A percentile compares a stretch with the other conserved stretches of the same genome.
Evolutionary conservation across 805 yeast genomes (phyloP).

Genomic region (Metschnikowia cubensis): DNA sequence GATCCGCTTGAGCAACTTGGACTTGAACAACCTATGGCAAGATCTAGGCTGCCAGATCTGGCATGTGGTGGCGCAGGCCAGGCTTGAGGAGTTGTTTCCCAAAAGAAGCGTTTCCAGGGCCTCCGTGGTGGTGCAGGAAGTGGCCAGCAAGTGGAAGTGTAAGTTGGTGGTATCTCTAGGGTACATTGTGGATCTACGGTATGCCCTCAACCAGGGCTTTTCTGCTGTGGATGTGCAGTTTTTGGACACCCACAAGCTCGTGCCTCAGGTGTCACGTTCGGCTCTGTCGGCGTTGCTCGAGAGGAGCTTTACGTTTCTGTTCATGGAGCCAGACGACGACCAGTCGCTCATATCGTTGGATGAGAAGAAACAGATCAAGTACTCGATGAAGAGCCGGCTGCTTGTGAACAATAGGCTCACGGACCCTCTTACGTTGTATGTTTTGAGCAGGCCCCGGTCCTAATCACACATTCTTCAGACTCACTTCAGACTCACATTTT

Average conservation of each 20-base stretch:
- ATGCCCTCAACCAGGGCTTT: conserved; percentile 9
- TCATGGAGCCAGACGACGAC: conserved; percentile 12
- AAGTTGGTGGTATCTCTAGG: conserved; percentile 20
- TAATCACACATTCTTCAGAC: too few species aligned
- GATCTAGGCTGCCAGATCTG: conserved; percentile 15
- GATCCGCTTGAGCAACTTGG: conserved; percentile 24
- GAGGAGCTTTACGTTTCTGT: conserved; percentile 11
- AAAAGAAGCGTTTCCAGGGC: conserved; percentile 9
- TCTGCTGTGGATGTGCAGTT: conserved; percentile 12
- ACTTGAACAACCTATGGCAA: conserved; percentile 18
- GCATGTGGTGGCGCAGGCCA: conserved; percentile 9
- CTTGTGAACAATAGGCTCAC: conserved; percentile 15
- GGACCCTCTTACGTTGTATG: conserved; percentile 19
- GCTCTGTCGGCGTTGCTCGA: conserved; percentile 9
- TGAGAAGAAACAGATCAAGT: conserved; percentile 18
- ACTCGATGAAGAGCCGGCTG: conserved; percentile 8
- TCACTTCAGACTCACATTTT: too few species aligned
- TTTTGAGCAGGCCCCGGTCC: conserved; percentile 19
- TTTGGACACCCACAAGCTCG: conserved; percentile 14
- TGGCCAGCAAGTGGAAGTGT: conserved; percentile 22
- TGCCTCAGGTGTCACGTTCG: background rate
- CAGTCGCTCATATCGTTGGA: conserved; percentile 4
- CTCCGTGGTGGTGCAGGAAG: conserved; percentile 10
- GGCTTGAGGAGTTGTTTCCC: conserved; percentile 12
- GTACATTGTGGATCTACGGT: conserved; percentile 18